Evolutionary conservation across 2,329 filamentous ascomycete species (phyloP).

Genomic region (Fusarium equiseti): DNA sequence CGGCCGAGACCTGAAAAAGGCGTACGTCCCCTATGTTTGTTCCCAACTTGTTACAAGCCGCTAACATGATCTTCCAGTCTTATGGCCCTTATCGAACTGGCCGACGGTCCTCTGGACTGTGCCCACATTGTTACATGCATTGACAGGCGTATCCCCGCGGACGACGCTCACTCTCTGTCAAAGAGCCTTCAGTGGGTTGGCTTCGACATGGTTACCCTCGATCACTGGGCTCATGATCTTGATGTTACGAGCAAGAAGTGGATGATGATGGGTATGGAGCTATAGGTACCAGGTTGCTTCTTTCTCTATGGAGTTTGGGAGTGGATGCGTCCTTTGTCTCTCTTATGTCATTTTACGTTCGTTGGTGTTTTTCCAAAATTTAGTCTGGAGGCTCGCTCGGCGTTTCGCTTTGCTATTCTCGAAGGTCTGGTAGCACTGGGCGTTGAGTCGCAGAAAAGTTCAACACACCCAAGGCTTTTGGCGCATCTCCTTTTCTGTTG

Average conservation of each 20-base stretch:
- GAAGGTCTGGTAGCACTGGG: conserved; percentile 33
- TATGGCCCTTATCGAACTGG: conserved; percentile 91
- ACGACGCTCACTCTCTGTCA: conserved; percentile 75
- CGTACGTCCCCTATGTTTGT: conserved; percentile 66
- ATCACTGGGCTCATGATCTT: conserved; percentile 75
- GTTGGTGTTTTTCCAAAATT: conserved; percentile 36
- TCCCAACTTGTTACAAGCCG: neutral
- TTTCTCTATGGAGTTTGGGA: conserved; percentile 39
- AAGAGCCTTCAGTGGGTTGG: conserved; percentile 94
- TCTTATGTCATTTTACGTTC: conserved; percentile 29
- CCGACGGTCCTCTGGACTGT: conserved; percentile 80
- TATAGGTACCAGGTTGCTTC: conserved; percentile 65
- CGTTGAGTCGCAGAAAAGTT: conserved; percentile 39
- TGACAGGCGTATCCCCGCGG: conserved; percentile 74
- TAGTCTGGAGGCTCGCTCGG: conserved; percentile 21
- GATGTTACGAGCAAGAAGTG: conserved; percentile 81
- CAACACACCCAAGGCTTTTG: conserved; percentile 25
- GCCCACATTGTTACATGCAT: conserved; percentile 83
- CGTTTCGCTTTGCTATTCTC: conserved; percentile 30
- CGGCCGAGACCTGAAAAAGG: conserved; percentile 84
- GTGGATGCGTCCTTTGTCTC: conserved; percentile 36
- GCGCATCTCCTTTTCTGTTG: conserved; percentile 19
- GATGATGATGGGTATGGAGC: conserved; percentile 90
- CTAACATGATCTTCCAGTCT: conserved; percentile 64
- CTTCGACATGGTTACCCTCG: conserved; percentile 84